These are phyloP conservation scores for Tetrapyrgos nigripes DNA, from an alignment of 1,284 basidiomycete species.

Conservation along the genomic window DNA sequence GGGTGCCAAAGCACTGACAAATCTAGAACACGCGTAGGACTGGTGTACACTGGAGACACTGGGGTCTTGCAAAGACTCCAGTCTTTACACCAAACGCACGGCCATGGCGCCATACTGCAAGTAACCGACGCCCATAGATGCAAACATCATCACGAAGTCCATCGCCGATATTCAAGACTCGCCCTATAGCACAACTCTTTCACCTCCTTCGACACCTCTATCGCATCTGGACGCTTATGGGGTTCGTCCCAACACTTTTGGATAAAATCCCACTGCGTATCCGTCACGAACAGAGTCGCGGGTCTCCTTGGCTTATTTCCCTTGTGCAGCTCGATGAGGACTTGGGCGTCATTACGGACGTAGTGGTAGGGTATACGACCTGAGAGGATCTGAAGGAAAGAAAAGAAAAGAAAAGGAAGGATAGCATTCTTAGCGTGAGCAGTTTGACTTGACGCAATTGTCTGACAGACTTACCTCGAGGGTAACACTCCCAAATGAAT, in stretches of 20 bases:
- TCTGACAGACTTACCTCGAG: slow-evolving; percentile 39
- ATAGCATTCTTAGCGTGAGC: not conserved
- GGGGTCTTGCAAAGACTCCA: too few species aligned
- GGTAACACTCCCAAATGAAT: slow-evolving; percentile 49
- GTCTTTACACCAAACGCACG: too few species aligned
- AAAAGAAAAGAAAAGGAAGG: not conserved
- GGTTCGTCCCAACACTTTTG: slow-evolving; percentile 44
- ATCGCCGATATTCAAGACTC: slow-evolving; percentile 28
- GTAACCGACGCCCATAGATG: too few species aligned
- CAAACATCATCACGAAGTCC: not conserved
- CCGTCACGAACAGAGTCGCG: slow-evolving; percentile 41
- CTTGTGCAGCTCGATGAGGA: slow-evolving; percentile 46
- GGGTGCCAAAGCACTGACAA: too few species aligned
- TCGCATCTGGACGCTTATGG: slow-evolving; percentile 31
- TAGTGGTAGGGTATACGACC: slow-evolving; percentile 48
- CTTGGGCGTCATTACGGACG: slow-evolving; percentile 45
- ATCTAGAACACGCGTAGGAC: too few species aligned
- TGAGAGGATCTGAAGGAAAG: slow-evolving; percentile 38
- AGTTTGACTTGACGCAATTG: not conserved
- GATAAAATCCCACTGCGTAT: slow-evolving; percentile 47
- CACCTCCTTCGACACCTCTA: slow-evolving; percentile 27
- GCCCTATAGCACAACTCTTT: slow-evolving; percentile 23
- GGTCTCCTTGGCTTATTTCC: slow-evolving; percentile 48
- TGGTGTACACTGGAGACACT: too few species aligned
- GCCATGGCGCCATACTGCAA: too few species aligned